A percentile compares a stretch with the other conserved stretches of the same genome.
Conservation (phyloP, 768 basidiomycete genomes). For the Daedaleopsis nitida region DNA sequence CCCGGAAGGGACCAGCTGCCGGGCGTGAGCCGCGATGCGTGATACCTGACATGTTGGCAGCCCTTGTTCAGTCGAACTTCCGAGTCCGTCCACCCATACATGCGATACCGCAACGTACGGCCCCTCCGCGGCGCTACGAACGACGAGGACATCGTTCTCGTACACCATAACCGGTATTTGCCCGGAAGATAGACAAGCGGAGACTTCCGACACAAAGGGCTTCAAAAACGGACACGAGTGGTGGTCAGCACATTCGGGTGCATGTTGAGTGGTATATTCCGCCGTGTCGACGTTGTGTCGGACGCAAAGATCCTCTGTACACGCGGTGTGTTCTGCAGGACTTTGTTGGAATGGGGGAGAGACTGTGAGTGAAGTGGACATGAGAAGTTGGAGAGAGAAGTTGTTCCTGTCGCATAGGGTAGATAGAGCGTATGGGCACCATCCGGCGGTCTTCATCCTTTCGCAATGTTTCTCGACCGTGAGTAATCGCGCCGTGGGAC, state of each 20-base stretch:
- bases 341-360: too few species aligned
- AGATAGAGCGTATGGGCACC: too few species aligned
- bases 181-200: not conserved
- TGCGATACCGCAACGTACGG: conserved; percentile 13
- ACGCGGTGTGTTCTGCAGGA: conserved; percentile 3
- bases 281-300: not conserved
- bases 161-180: not conserved
- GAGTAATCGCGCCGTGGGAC: too few species aligned
- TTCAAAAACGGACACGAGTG: not conserved
- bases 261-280: conserved; percentile 1
- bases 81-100: conserved; percentile 14
- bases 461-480: too few species aligned
- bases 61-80: conserved; percentile 11
- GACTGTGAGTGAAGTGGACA: not conserved
- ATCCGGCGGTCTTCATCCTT: too few species aligned
- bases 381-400: not conserved
- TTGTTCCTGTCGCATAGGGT: not conserved
- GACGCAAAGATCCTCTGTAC: not conserved
- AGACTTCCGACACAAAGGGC: conserved; percentile 1
- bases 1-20: not conserved
- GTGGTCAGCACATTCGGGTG: not conserved
- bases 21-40: not conserved
- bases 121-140: not conserved
- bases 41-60: conserved; percentile 7
- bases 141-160: not conserved